phyloP scores from a whole-genome alignment of 495 filamentous ascomycete genomes.

The Penicillium egyptiacum region DNA sequence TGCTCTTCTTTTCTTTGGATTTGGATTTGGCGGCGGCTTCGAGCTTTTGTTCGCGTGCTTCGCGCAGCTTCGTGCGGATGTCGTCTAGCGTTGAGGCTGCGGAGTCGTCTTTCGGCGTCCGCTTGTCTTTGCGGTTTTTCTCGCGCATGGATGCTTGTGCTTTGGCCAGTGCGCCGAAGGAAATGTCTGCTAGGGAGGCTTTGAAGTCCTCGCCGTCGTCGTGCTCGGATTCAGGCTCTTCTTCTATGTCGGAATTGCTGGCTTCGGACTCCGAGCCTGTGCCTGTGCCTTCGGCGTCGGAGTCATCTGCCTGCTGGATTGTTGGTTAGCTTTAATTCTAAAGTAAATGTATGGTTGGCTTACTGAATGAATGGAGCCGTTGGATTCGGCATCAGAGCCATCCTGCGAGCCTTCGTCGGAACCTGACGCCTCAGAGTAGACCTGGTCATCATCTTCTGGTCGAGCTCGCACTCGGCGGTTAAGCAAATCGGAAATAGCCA shows the following conservation, averaged over 20 bases:
- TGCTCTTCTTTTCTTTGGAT: conserved; percentile 44
- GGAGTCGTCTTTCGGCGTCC: conserved; percentile 16
- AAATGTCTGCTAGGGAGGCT: conserved; percentile 54
- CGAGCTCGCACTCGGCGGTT: conserved; percentile 61
- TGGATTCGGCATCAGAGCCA: conserved; percentile 29
- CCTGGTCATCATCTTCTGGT: conserved; percentile 56
- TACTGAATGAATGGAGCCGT: conserved; percentile 8
- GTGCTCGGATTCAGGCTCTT: not conserved
- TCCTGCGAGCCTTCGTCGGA: conserved; percentile 26
- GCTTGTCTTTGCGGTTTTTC: conserved; percentile 41
- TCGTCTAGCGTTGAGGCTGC: conserved; percentile 37
- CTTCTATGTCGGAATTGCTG: conserved; percentile 22
- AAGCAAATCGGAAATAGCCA: conserved; percentile 51
- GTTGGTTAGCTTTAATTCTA: not conserved
- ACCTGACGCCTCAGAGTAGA: conserved; percentile 32
- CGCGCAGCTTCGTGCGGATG: conserved; percentile 39
- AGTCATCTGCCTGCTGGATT: conserved; percentile 6
- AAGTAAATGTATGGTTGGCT: not conserved
- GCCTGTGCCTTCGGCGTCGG: conserved; percentile 21
- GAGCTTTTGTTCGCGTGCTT: conserved; percentile 40
- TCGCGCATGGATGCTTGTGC: conserved; percentile 68
- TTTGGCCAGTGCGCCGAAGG: conserved; percentile 84
- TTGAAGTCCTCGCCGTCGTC: conserved; percentile 43
- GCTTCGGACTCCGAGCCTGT: conserved; percentile 27
- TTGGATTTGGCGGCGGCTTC: conserved; percentile 36